Percentiles rank a stretch among this genome's conserved stretches.
Conservation (phyloP, 2,329 filamentous ascomycete species). For the Venturia asperata region DNA sequence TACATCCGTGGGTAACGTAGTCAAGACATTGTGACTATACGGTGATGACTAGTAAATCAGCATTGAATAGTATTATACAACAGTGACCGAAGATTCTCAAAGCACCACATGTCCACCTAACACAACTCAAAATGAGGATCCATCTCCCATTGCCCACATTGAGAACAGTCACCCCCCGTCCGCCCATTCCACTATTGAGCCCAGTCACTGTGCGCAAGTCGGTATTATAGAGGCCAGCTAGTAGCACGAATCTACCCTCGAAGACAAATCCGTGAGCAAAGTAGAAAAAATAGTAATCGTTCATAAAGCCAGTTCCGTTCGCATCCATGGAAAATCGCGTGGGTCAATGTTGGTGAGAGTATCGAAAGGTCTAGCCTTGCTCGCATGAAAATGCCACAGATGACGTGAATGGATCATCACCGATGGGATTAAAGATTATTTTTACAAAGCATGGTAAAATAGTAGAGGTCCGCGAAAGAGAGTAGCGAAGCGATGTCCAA, state of each 20-base stretch:
- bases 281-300: background rate
- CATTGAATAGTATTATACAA: slow-evolving; percentile 13
- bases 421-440: slow-evolving; percentile 9
- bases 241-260: background rate
- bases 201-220: background rate
- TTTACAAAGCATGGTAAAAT: slow-evolving; percentile 6
- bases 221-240: background rate
- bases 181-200: background rate
- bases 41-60: background rate
- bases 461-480: background rate
- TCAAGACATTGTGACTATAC: too few relatives aligned
- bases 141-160: background rate
- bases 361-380: slow-evolving; percentile 7
- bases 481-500: background rate
- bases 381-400: background rate
- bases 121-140: slow-evolving; percentile 8
- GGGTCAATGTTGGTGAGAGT: background rate
- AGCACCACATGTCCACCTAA: background rate
- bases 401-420: slow-evolving; percentile 8
- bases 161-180: background rate
- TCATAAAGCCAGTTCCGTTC: slow-evolving; percentile 1
- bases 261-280: background rate
- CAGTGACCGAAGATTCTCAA: background rate
- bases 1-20: too few relatives aligned
- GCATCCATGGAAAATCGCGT: background rate